Base-by-base conservation (phyloP, 164 flowering plant species). In the Liriodendron chinense region DNA sequence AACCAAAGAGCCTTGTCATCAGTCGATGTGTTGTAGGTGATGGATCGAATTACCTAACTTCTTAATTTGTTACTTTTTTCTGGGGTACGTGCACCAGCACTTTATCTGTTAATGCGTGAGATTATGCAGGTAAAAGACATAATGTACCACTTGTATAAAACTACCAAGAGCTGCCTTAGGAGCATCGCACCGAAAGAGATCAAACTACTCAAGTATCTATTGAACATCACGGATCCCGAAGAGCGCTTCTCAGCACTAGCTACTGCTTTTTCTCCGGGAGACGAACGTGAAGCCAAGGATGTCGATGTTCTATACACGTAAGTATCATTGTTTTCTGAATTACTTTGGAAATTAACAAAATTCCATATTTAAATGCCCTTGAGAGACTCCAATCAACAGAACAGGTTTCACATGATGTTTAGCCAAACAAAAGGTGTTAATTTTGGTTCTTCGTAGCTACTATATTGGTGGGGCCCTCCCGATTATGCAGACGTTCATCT, bases 181-280 rank as follows among this genome's bases (percentile, higher is more conserved):
- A 96, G 93, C 86, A 89, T 94, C 57, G 83, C 87, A 24, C 99
- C 99, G 21, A 92, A 90, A 81, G 99, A 96, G 85, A 89, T 96
- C 74, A 96, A 90, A 85, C 82, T 96, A 53, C 94, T 96, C 53
- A 94, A 94, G 84, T 79, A 92, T 83, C 82, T 96, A 82, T 84
- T 96, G 68, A 94, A 94, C 83, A 90, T 96, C 76, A 84, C 78
- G 43, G 99, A 96, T 84, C 99, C 99, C 75, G 99, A 96, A 80
- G 99, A 94, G 80, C 86, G 97, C 72, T 94, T 94, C 84, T 90
- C 97, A 3, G 96, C 98, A 65, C 79, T 96, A 78, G 98, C 98
- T 23, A 88, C 89, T 69, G 92, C 97, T 66, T 96, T 96, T 85
- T 89, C 89, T 70, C 98, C 97, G 0, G 98, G 96, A 49, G 85